These are phyloP conservation scores for Saccharomycopsis capsularis DNA, from an alignment of 805 yeast genomes.

Conservation along the genomic window DNA sequence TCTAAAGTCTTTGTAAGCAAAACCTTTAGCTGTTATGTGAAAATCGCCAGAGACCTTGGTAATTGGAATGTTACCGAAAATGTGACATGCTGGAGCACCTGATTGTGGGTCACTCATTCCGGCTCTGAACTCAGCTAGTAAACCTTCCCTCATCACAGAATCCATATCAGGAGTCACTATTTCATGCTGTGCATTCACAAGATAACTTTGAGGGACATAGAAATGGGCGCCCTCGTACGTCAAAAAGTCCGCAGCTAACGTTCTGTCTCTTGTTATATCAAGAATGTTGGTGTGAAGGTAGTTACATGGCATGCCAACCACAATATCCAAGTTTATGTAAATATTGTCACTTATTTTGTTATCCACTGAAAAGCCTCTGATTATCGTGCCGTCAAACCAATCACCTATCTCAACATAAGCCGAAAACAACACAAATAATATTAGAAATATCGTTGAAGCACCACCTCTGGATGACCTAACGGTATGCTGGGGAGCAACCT, in stretches of 20 bases:
- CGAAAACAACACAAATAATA: constrained; percentile 55
- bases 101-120: constrained; percentile 35
- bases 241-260: constrained; percentile 70
- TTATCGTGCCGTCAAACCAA: constrained; percentile 73
- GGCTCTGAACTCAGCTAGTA: constrained; percentile 57
- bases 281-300: constrained; percentile 65
- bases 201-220: constrained; percentile 44
- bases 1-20: constrained; percentile 47
- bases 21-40: constrained; percentile 73
- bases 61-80: constrained; percentile 76
- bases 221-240: constrained; percentile 60
- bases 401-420: constrained; percentile 83
- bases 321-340: constrained; percentile 68
- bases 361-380: constrained; percentile 74
- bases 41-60: constrained; percentile 82
- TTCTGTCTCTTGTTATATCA: constrained; percentile 72
- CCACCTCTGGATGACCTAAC: constrained; percentile 77
- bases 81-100: constrained; percentile 76
- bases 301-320: constrained; percentile 80
- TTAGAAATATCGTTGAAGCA: constrained; percentile 56
- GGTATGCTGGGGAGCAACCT: constrained; percentile 61
- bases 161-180: constrained; percentile 58
- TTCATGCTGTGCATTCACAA: constrained; percentile 39
- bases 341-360: constrained; percentile 47
- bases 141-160: constrained; percentile 55